phyloP scores from a whole-genome alignment of 371 early-diverging fungal genomes.

The Nematocida sp. region DNA sequence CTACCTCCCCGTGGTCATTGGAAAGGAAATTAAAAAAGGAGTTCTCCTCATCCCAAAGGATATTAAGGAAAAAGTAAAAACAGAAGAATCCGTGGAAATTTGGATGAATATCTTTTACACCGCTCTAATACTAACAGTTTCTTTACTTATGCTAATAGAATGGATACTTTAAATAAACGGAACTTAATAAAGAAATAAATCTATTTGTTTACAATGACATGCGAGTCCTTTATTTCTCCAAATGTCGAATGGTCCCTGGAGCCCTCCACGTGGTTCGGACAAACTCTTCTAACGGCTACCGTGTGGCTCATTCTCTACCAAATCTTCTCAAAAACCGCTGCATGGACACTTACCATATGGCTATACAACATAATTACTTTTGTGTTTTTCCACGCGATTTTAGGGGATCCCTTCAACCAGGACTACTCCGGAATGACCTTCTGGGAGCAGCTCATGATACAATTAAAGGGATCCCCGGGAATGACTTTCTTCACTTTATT shows the following conservation, averaged over 20 bases:
- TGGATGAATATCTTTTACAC: background rate
- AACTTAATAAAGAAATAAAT: background rate
- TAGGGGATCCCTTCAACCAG: conserved; percentile 67
- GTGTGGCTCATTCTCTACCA: conserved; percentile 43
- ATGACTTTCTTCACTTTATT: conserved; percentile 64
- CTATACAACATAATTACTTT: conserved; percentile 66
- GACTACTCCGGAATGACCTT: conserved; percentile 63
- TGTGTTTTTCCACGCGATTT: conserved; percentile 67
- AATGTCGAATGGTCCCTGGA: conserved; percentile 52
- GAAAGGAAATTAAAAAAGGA: background rate
- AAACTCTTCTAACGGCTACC: conserved; percentile 48
- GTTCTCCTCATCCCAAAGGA: background rate
- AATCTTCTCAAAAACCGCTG: conserved; percentile 45
- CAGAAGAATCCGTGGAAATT: background rate
- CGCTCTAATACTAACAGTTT: background rate
- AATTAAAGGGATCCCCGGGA: conserved; percentile 58
- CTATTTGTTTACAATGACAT: conserved; percentile 39
- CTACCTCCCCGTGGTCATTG: background rate
- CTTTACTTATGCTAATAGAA: background rate
- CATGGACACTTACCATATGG: conserved; percentile 60
- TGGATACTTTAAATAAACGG: background rate
- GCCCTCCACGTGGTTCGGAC: conserved; percentile 53
- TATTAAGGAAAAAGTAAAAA: background rate
- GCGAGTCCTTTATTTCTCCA: conserved; percentile 50
- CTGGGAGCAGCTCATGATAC: conserved; percentile 68